These are phyloP conservation scores for Pyrenula aspistea DNA, from an alignment of 495 filamentous ascomycete species.

Conservation along the genomic window DNA sequence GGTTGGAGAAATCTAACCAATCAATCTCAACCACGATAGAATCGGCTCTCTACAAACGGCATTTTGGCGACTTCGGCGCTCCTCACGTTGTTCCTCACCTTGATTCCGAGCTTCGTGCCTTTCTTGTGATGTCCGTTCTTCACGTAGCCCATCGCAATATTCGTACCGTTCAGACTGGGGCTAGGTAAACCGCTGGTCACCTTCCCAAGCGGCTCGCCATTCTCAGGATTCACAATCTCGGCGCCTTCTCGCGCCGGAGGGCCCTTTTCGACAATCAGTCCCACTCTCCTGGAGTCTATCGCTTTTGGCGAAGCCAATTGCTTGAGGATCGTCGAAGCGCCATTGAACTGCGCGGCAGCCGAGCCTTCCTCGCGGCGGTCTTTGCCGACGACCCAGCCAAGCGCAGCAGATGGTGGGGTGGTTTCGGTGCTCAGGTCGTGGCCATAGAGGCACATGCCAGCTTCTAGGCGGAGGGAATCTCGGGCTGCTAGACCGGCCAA, in stretches of 20 bases:
- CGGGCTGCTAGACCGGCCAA: slow-evolving; percentile 82
- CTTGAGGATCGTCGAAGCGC: slow-evolving; percentile 54
- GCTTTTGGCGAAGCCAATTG: slow-evolving; percentile 59
- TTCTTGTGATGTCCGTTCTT: slow-evolving; percentile 71
- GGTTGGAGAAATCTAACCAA: too few species aligned
- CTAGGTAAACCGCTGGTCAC: slow-evolving; percentile 86
- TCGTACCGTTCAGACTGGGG: slow-evolving; percentile 68
- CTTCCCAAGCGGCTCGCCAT: slow-evolving; percentile 43
- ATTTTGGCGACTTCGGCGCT: slow-evolving; percentile 78
- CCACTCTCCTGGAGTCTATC: slow-evolving; percentile 64
- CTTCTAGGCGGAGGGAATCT: slow-evolving; percentile 86
- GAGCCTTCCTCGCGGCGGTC: slow-evolving; percentile 47
- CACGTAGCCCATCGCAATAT: slow-evolving; percentile 95
- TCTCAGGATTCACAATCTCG: slow-evolving; percentile 53
- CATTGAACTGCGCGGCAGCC: slow-evolving; percentile 53
- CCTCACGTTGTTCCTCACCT: slow-evolving; percentile 70
- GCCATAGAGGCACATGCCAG: slow-evolving; percentile 97
- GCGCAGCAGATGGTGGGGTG: slow-evolving; percentile 72
- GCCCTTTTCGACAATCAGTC: slow-evolving; percentile 67
- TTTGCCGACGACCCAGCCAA: slow-evolving; percentile 79
- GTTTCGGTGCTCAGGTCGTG: slow-evolving; percentile 85
- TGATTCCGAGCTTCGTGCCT: slow-evolving; percentile 70
- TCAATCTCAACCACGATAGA: slow-evolving; percentile 32
- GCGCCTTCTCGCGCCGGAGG: slow-evolving; percentile 86
- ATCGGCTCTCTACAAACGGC: slow-evolving; percentile 84